Conservation (phyloP, 352 stramenopile genomes). For the Pythium sp. region DNA sequence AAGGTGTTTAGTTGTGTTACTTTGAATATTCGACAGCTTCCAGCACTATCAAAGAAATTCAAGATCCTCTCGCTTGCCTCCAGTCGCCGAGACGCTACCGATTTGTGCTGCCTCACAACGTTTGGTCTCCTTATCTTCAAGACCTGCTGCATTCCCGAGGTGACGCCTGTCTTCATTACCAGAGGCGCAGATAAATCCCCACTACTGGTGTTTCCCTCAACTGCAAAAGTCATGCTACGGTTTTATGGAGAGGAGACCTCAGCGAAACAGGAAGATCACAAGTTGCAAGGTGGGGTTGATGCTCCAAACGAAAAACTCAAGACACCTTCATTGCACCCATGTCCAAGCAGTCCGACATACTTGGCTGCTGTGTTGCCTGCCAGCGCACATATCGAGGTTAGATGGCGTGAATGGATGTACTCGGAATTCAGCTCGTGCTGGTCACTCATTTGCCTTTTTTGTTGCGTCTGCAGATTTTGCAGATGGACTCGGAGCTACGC, state of each 20-base stretch:
- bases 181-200: slow-evolving; percentile 36
- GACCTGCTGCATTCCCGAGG: slow-evolving; percentile 32
- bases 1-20: neutral
- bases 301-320: slow-evolving; percentile 36
- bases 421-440: neutral
- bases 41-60: slow-evolving; percentile 39
- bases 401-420: neutral
- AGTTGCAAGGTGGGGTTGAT: slow-evolving; percentile 44
- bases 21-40: neutral
- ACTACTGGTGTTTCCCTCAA: slow-evolving; percentile 46
- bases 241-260: slow-evolving; percentile 54
- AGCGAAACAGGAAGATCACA: slow-evolving; percentile 52
- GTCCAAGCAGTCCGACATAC: slow-evolving; percentile 33
- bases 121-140: slow-evolving; percentile 51
- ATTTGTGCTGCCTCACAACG: slow-evolving; percentile 56
- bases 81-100: slow-evolving; percentile 28
- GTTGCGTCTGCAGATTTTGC: slow-evolving; percentile 39
- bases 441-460: neutral
- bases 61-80: slow-evolving; percentile 48
- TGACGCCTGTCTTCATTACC: slow-evolving; percentile 34
- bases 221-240: slow-evolving; percentile 33
- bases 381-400: slow-evolving; percentile 56
- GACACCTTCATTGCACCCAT: slow-evolving; percentile 34
- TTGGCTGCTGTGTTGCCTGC: slow-evolving; percentile 47
- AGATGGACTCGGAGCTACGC: slow-evolving; percentile 63